phyloP scores from a whole-genome alignment of 202 grass and related monocot genomes.

The Saccharum hybrid region DNA sequence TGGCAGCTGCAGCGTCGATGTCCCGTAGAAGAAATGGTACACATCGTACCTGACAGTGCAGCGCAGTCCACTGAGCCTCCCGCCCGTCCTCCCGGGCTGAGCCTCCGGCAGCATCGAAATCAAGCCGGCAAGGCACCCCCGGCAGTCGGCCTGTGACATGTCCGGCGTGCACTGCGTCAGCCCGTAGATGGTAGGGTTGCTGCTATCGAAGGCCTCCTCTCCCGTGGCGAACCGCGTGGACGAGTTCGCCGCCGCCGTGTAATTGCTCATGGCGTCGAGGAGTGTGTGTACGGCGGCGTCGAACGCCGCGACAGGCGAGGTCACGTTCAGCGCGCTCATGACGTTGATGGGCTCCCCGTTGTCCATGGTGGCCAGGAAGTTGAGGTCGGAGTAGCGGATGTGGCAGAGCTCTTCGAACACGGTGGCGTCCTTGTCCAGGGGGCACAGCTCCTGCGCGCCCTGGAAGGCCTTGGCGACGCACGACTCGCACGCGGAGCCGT shows the following conservation, averaged over 20 bases:
- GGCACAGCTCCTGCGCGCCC: slow-evolving; percentile 47
- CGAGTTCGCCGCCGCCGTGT: slow-evolving; percentile 26
- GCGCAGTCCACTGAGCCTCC: too few species aligned
- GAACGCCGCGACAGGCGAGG: slow-evolving; percentile 22
- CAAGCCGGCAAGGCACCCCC: background rate
- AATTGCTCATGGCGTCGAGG: slow-evolving; percentile 19
- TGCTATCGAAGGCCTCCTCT: slow-evolving; percentile 12
- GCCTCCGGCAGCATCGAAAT: too few species aligned
- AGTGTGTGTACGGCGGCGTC: slow-evolving; percentile 28
- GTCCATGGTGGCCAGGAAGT: slow-evolving; percentile 25
- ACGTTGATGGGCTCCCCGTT: slow-evolving; percentile 25
- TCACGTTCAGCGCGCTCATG: slow-evolving; percentile 32
- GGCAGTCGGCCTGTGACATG: background rate
- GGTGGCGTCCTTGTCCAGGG: slow-evolving; percentile 24
- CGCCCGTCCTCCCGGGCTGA: too few species aligned
- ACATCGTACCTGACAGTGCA: too few species aligned
- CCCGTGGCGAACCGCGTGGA: slow-evolving; percentile 44
- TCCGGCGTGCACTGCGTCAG: slow-evolving; percentile 6
- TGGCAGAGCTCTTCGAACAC: slow-evolving; percentile 51
- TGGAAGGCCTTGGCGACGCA: slow-evolving; percentile 24
- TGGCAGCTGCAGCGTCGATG: too few species aligned
- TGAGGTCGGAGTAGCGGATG: slow-evolving; percentile 46
- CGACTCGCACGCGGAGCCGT: too few species aligned
- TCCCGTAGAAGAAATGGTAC: too few species aligned
- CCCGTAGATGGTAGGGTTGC: slow-evolving; percentile 41